These are phyloP conservation scores for Euphorbia celastroides DNA, from an alignment of 441 rosid genomes.

Conservation along the genomic window DNA sequence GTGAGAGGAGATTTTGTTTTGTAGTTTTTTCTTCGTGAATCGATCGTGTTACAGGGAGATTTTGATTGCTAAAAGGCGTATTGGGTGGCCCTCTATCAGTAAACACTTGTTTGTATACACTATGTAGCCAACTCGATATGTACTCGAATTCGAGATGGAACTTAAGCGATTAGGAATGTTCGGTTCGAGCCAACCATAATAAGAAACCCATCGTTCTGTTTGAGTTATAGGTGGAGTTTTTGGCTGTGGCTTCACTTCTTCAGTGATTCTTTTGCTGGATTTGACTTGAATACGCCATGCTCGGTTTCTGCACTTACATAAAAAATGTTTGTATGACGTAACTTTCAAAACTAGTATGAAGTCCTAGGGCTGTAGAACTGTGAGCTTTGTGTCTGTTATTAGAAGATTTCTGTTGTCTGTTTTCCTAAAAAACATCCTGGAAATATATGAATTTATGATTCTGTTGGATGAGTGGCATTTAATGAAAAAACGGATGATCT, in stretches of 20 bases:
- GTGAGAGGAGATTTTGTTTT: not conserved
- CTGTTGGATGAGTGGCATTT: not conserved
- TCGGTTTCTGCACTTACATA: too few species aligned
- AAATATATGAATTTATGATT: not conserved
- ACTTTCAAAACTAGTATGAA: too few species aligned
- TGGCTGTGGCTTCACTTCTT: too few species aligned
- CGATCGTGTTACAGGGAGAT: not conserved
- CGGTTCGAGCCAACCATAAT: not conserved
- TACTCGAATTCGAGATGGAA: not conserved
- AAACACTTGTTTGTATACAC: not conserved
- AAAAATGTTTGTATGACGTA: too few species aligned
- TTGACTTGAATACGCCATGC: too few species aligned
- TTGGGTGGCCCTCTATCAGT: not conserved
- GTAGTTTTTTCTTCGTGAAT: not conserved
- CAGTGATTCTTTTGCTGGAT: too few species aligned
- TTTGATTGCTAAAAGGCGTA: not conserved
- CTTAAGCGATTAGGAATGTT: not conserved
- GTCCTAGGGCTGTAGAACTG: not conserved
- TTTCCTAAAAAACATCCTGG: not conserved
- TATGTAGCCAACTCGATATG: not conserved
- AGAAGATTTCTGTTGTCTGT: not conserved
- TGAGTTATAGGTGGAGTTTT: too few species aligned
- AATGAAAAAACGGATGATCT: too few species aligned
- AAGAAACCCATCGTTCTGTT: too few species aligned
- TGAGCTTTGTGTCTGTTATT: not conserved